Base-by-base conservation (phyloP, 306 rosid genomes). In the Phaseolus lunatus region DNA sequence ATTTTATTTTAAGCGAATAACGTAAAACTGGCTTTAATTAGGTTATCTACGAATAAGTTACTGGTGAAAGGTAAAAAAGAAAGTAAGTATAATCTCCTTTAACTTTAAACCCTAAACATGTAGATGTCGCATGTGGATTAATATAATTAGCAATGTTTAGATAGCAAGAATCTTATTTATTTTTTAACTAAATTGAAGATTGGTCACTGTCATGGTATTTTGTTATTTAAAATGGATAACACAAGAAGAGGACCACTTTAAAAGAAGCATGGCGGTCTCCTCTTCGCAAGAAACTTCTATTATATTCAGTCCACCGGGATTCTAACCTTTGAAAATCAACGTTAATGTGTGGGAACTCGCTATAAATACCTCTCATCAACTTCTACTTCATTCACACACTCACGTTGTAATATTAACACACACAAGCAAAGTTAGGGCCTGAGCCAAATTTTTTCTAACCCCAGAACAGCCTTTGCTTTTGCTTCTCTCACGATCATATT, bases 241-340 rank as follows among this genome's bases (percentile, higher is more conserved):
- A 5, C 1, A 24, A 24, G 37, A 27, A 15, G 20, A 62, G 14
- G 24, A 63, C 48, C 27, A 33, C 69, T 33, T 27, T 13, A 3
- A 7, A 61, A 61, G 13, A 58, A 58, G 39, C 15, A 16, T 18
- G 69, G n/a, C 48, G 13, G 63, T 27, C 1, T 18, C 57, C 47
- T 24, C 20, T 13, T 33, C n/a, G 7, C 44, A 39, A 20, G 31
- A 73, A 73, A 26, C 29, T 73, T 58, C 43, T 13, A 24, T 23
- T 8, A 13, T 33, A 52, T 71, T 14, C 24, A 18, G 20, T 37
- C 20, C 0, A 37, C 15, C 7, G 10, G 16, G 18, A 53, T 54
- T 56, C 41, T 24, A 19, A 59, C 9, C 44, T 41, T 19, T 73
- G 78, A 73, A 73, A 54, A 14, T 43, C 61, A 75, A 45, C n/a